Base-by-base conservation (phyloP, 2,329 filamentous ascomycete genomes). In the Sclerotinia trifoliorum region DNA sequence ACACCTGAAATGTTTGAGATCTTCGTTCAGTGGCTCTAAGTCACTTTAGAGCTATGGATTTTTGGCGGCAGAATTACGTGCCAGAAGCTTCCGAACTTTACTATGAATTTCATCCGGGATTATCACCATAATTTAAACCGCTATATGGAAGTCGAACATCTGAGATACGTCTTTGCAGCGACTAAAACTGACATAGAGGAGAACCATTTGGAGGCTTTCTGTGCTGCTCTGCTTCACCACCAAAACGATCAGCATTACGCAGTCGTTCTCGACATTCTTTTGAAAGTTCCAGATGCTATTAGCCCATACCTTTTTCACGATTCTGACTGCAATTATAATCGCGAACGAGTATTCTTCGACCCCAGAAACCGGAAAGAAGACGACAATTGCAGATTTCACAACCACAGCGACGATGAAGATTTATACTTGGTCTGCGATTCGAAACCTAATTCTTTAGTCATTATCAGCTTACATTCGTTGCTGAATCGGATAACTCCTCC, bases 31-130 rank as follows among this genome's bases (percentile, higher is more conserved):
- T 65, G 63, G 29, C n/a, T 49, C 4, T 65, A 48, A 24, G n/a
- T 57, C 3, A 19, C 39, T 56, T 24, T 65, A 19, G 32, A 57
- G 13, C 8, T 65, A 26, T 65, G 29, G 35, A 10, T 65, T 26
- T 57, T 65, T 26, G 35, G n/a, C 24, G n/a, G 2, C 17, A 35
- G 56, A 5, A 48, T 65, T 39, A 32, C n/a, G 19, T 65, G 35
- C 24, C 51, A n/a, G n/a, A 13, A 32, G 11, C 63, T 65, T 8
- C n/a, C 48, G 17, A 65, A 65, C 26, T 54, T 17, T n/a, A 44
- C 52, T 5, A 56, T 65, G 52, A 24, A 56, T 56, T 26, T 21
- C 2, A 42, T 65, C 17, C 63, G 46, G 32, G 51, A 56, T 56
- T 26, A 13, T 11, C 29, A 35, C 19, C 24, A 39, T 5, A 3